A percentile compares a stretch with the other conserved stretches of the same genome.
These are phyloP conservation scores for Paraconiothyrium brasiliense DNA, from an alignment of 2,329 filamentous ascomycete genomes.

Conservation along the genomic window DNA sequence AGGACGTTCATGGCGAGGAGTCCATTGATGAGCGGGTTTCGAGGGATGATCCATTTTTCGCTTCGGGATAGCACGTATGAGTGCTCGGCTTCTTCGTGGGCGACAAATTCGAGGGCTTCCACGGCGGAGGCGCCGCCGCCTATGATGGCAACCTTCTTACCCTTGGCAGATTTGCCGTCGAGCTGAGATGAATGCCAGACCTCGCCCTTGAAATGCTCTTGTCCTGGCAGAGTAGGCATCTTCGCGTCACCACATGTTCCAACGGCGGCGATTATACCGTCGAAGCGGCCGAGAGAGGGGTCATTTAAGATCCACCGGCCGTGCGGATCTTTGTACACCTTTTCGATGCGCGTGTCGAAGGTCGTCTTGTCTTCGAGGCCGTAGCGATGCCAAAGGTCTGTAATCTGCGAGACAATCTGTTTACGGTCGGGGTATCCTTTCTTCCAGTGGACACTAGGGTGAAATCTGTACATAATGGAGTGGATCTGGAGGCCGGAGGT, in stretches of 20 bases:
- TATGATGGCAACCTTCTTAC: slow-evolving; percentile 79
- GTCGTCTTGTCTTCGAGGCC: slow-evolving; percentile 74
- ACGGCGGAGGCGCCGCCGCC: slow-evolving; percentile 84
- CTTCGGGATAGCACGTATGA: slow-evolving; percentile 78
- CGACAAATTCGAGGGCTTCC: slow-evolving; percentile 82
- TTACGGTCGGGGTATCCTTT: slow-evolving; percentile 79
- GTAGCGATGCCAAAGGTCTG: slow-evolving; percentile 78
- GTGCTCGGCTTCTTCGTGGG: slow-evolving; percentile 70
- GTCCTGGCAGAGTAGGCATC: slow-evolving; percentile 74
- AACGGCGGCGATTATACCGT: slow-evolving; percentile 79
- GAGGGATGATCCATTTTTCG: slow-evolving; percentile 88
- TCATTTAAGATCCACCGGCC: slow-evolving; percentile 84
- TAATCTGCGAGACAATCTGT: slow-evolving; percentile 78
- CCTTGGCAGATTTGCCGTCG: slow-evolving; percentile 75
- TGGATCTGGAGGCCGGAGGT: slow-evolving; percentile 86
- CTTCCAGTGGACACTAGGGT: slow-evolving; percentile 79
- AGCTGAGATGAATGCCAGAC: slow-evolving; percentile 80
- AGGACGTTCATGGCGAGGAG: slow-evolving; percentile 81
- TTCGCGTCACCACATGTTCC: slow-evolving; percentile 84
- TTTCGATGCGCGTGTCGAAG: slow-evolving; percentile 75
- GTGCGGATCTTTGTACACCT: slow-evolving; percentile 72
- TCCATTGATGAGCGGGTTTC: slow-evolving; percentile 77
- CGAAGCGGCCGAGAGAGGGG: slow-evolving; percentile 74
- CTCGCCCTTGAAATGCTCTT: slow-evolving; percentile 75
- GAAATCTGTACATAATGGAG: slow-evolving; percentile 87